Evolutionary conservation across 495 filamentous ascomycete genomes (phyloP).

Genomic region (Aspergillus incahuasiensis): DNA sequence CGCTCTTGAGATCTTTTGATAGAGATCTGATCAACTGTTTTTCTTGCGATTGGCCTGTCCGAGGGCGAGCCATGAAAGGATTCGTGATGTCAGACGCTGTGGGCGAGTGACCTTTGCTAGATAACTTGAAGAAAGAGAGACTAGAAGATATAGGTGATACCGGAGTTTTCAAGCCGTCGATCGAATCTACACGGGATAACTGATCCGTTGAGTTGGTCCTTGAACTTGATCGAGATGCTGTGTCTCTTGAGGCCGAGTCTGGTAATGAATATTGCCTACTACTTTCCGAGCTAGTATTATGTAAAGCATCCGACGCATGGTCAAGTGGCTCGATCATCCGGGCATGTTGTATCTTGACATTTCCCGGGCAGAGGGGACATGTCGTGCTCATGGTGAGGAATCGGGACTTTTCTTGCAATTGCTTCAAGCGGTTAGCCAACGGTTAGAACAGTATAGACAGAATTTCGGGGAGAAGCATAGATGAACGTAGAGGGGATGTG

Average conservation of each 20-base stretch:
- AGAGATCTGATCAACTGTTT: slow-evolving; percentile 18
- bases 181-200: slow-evolving; percentile 17
- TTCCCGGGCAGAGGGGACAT: slow-evolving; percentile 23
- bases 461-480: not conserved
- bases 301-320: slow-evolving; percentile 16
- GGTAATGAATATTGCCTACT: slow-evolving; percentile 14
- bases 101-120: slow-evolving; percentile 12
- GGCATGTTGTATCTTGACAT: slow-evolving; percentile 19
- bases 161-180: slow-evolving; percentile 14
- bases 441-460: not conserved
- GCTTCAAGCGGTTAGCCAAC: slow-evolving; percentile 11
- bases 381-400: slow-evolving; percentile 18
- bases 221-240: slow-evolving; percentile 22
- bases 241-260: slow-evolving; percentile 16
- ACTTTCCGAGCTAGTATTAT: slow-evolving; percentile 13
- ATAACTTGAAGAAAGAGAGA: slow-evolving; percentile 10
- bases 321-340: slow-evolving; percentile 23
- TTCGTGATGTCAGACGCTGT: slow-evolving; percentile 9
- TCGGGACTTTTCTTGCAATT: slow-evolving; percentile 17
- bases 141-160: slow-evolving; percentile 10
- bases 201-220: slow-evolving; percentile 23
- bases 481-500: not conserved
- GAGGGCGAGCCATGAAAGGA: slow-evolving; percentile 8
- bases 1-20: slow-evolving; percentile 20
- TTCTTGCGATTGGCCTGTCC: slow-evolving; percentile 11